phyloP scores from a whole-genome alignment of 108 stramenopile species.

The Aurantiochytrium sp. region DNA sequence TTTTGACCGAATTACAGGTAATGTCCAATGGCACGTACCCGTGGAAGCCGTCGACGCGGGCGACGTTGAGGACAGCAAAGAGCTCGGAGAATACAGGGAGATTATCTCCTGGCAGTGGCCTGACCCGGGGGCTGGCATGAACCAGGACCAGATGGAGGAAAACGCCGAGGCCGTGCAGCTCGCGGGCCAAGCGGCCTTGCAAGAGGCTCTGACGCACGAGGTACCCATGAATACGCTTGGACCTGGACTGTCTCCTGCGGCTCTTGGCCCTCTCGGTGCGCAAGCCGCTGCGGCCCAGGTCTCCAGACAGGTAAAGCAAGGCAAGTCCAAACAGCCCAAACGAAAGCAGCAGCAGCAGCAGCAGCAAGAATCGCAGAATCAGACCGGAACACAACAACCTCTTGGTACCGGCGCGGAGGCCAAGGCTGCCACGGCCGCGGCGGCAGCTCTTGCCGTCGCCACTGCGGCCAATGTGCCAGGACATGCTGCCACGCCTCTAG shows the following conservation, averaged over 20 bases:
- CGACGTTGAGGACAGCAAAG: background rate
- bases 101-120: background rate
- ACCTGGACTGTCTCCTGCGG: no score
- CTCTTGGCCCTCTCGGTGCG: no score
- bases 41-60: background rate
- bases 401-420: background rate
- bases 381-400: background rate
- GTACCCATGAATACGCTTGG: no score
- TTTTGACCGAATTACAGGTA: background rate
- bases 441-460: background rate
- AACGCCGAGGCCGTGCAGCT: background rate
- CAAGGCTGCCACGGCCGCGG: background rate
- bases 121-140: background rate
- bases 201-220: no score
- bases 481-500: background rate
- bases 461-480: background rate
- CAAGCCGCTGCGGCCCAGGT: no score
- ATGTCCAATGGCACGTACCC: background rate
- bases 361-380: background rate
- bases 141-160: background rate
- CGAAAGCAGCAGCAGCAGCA: no score
- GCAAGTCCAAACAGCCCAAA: no score
- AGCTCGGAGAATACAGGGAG: background rate
- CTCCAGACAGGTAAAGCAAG: no score
- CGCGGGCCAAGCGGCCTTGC: no score